Evolutionary conservation across 2,329 filamentous ascomycete species (phyloP).

Genomic region (Fusarium mexicanum): DNA sequence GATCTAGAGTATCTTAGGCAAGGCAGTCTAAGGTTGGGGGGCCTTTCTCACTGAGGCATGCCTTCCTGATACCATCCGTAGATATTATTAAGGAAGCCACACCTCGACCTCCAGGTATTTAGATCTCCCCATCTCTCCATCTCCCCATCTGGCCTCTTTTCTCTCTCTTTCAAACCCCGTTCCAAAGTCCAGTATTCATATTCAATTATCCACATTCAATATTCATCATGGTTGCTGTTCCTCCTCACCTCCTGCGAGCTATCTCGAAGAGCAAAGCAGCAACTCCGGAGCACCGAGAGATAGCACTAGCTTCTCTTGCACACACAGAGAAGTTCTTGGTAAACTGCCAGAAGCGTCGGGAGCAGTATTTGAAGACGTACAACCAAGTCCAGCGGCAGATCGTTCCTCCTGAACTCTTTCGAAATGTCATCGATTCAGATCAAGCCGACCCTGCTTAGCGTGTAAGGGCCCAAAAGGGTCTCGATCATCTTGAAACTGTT

Average conservation of each 20-base stretch:
- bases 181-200: background rate
- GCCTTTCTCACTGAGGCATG: background rate
- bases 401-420: conserved; percentile 53
- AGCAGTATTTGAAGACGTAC: conserved; percentile 24
- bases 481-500: conserved; percentile 51
- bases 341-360: conserved; percentile 40
- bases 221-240: conserved; percentile 41
- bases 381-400: conserved; percentile 41
- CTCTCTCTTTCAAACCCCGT: background rate
- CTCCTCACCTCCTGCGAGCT: conserved; percentile 56
- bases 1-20: background rate
- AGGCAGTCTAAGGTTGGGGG: background rate
- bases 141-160: background rate
- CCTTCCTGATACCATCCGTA: background rate
- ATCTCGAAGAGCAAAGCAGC: conserved; percentile 51
- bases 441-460: conserved; percentile 50
- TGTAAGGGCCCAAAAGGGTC: conserved; percentile 49
- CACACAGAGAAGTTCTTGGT: conserved; percentile 47
- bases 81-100: background rate
- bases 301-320: conserved; percentile 50
- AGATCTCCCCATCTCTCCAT: no score
- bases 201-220: background rate
- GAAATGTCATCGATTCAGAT: conserved; percentile 50
- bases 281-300: conserved; percentile 50
- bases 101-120: background rate